Evolutionary conservation across 345 rosid species (phyloP).

Genomic region (Euphorbia pulcherrima): DNA sequence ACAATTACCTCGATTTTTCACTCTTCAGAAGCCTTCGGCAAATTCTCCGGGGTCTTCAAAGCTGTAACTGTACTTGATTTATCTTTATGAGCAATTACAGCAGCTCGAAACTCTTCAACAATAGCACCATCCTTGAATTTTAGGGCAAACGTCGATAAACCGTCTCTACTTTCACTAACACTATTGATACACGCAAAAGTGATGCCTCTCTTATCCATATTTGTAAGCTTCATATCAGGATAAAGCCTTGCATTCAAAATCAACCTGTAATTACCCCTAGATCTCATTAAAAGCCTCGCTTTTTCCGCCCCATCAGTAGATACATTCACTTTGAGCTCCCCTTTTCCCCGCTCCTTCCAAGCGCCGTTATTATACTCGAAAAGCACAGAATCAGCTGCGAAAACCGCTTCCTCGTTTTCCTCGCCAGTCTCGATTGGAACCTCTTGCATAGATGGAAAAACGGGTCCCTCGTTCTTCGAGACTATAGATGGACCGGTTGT

Average conservation of each 20-base stretch:
- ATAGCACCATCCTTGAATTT: slow-evolving; percentile 73
- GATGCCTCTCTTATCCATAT: slow-evolving; percentile 92
- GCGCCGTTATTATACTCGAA: slow-evolving; percentile 66
- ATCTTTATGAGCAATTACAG: slow-evolving; percentile 50
- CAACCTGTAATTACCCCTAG: slow-evolving; percentile 84
- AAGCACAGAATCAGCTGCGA: slow-evolving; percentile 69
- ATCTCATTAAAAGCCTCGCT: slow-evolving; percentile 84
- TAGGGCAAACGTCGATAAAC: slow-evolving; percentile 72
- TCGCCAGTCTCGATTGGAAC: slow-evolving; percentile 87
- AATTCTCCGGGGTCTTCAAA: slow-evolving; percentile 82
- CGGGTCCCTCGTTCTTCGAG: slow-evolving; percentile 57
- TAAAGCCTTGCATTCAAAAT: slow-evolving; percentile 83
- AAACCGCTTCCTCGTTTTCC: slow-evolving; percentile 76
- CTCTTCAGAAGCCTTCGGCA: slow-evolving; percentile 43
- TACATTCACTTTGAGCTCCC: slow-evolving; percentile 82
- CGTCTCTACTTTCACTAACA: slow-evolving; percentile 47
- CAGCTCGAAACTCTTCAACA: slow-evolving; percentile 61
- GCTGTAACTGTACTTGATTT: slow-evolving; percentile 30
- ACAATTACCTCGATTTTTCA: slow-evolving; percentile 15
- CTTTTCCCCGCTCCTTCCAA: slow-evolving; percentile 99
- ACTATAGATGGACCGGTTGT: slow-evolving; percentile 42
- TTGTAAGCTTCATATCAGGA: slow-evolving; percentile 86
- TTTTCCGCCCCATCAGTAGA: slow-evolving; percentile 47
- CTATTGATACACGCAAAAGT: slow-evolving; percentile 86
- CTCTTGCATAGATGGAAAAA: slow-evolving; percentile 69